Conservation (phyloP, 176 grass and related monocot genomes). For the Neostapfia colusana region DNA sequence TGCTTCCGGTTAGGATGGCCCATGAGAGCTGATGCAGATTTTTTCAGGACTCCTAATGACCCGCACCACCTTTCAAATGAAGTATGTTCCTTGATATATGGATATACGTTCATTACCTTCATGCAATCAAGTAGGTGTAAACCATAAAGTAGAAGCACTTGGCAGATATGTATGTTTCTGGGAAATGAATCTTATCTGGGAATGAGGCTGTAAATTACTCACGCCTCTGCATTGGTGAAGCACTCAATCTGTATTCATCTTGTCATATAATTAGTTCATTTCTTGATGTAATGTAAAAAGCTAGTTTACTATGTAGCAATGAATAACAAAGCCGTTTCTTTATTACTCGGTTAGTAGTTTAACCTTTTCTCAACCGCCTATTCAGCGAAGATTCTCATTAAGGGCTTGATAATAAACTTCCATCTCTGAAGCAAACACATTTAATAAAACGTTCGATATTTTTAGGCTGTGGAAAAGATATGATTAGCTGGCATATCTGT, state of each 20-base stretch:
- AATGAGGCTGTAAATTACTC: too few species aligned
- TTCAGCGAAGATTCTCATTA: neutral
- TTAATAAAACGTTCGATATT: neutral
- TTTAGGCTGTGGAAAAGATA: neutral
- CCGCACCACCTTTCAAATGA: conserved; percentile 28
- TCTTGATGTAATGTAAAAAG: conserved; percentile 11
- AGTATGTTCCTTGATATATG: conserved; percentile 41
- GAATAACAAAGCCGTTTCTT: neutral
- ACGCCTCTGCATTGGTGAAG: neutral
- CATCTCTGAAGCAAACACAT: neutral
- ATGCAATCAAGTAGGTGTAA: neutral
- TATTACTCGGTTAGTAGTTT: neutral
- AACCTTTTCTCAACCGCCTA: neutral
- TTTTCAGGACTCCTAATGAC: conserved; percentile 61
- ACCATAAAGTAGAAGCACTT: neutral
- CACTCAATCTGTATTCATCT: neutral
- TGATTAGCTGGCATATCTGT: neutral
- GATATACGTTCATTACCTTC: neutral
- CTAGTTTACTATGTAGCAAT: neutral
- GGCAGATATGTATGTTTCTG: neutral
- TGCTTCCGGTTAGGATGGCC: conserved; percentile 95
- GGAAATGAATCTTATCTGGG: too few species aligned
- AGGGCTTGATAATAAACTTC: neutral
- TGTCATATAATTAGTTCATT: neutral
- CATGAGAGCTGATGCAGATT: conserved; percentile 89